These are phyloP conservation scores for Cyberlindnera nakhonratchasimensis DNA, from an alignment of 805 yeast species.

Conservation along the genomic window DNA sequence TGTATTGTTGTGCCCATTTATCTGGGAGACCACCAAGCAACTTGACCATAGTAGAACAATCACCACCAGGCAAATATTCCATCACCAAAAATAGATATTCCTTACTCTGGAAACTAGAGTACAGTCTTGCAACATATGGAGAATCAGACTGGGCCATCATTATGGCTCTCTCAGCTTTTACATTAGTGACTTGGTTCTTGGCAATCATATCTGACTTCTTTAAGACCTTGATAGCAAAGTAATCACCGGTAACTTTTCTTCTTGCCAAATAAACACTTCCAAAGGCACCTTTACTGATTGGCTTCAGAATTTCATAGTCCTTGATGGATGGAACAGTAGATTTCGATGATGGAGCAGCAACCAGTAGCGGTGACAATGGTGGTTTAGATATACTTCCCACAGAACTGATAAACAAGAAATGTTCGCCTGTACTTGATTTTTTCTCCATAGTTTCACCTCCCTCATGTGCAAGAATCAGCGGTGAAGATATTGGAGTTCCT, in stretches of 20 bases:
- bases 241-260: constrained; percentile 84
- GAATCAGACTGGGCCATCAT: constrained; percentile 95
- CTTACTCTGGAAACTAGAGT: constrained; percentile 82
- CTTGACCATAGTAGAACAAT: constrained; percentile 80
- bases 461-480: constrained; percentile 50
- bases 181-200: constrained; percentile 93
- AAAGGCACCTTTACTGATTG: constrained; percentile 96
- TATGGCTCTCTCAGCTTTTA: constrained; percentile 93
- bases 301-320: constrained; percentile 88
- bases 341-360: constrained; percentile 55
- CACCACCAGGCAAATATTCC: constrained; percentile 97
- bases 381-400: constrained; percentile 39
- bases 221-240: constrained; percentile 89
- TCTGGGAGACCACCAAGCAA: constrained; percentile 80
- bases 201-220: constrained; percentile 95
- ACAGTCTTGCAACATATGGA: constrained; percentile 87
- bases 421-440: constrained; percentile 25
- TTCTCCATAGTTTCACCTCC: constrained; percentile 26
- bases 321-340: constrained; percentile 66
- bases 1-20: constrained; percentile 80
- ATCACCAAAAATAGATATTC: constrained; percentile 88
- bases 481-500: constrained; percentile 54
- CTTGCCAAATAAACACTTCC: constrained; percentile 90
- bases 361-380: constrained; percentile 77
- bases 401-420: constrained; percentile 25